Evolutionary conservation across 352 stramenopile genomes (phyloP).

Genomic region (Pythium folliculosum): DNA sequence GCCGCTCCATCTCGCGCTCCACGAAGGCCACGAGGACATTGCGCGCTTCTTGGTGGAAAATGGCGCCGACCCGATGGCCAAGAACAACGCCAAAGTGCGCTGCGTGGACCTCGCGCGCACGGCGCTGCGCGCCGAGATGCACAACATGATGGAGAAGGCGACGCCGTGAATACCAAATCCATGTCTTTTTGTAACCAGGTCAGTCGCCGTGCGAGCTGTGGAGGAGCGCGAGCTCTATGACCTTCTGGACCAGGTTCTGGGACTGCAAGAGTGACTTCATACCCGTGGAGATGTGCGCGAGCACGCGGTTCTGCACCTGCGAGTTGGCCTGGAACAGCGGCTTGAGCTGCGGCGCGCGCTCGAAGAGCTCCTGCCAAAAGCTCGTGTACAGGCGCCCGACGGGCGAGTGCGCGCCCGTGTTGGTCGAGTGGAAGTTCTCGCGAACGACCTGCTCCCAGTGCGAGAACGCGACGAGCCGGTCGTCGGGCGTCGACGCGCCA

Average conservation of each 20-base stretch:
- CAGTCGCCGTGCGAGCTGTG: conserved; percentile 39
- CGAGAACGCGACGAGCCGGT: conserved; percentile 48
- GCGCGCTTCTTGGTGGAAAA: conserved; percentile 59
- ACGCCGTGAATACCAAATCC: conserved; percentile 14
- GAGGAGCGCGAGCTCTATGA: conserved; percentile 54
- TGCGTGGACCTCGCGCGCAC: conserved; percentile 55
- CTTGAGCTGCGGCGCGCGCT: conserved; percentile 53
- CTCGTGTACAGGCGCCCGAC: conserved; percentile 54
- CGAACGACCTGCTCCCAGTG: conserved; percentile 66
- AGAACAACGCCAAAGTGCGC: conserved; percentile 59
- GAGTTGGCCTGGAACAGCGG: conserved; percentile 60
- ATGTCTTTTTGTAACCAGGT: no score
- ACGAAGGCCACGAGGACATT: conserved; percentile 64
- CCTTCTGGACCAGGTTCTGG: conserved; percentile 58
- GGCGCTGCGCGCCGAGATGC: conserved; percentile 51
- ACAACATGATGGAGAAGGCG: conserved; percentile 12
- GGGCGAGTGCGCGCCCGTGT: conserved; percentile 32
- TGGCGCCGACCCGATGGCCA: conserved; percentile 51
- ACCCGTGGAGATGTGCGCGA: conserved; percentile 63
- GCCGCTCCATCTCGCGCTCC: conserved; percentile 64
- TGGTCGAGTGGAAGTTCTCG: conserved; percentile 53
- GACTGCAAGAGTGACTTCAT: conserved; percentile 63
- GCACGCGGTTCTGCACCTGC: conserved; percentile 61
- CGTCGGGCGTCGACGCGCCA: conserved; percentile 40
- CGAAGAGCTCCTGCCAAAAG: conserved; percentile 64